Conservation (phyloP, 2,329 filamentous ascomycete species). For the Epicoccum nigrum region DNA sequence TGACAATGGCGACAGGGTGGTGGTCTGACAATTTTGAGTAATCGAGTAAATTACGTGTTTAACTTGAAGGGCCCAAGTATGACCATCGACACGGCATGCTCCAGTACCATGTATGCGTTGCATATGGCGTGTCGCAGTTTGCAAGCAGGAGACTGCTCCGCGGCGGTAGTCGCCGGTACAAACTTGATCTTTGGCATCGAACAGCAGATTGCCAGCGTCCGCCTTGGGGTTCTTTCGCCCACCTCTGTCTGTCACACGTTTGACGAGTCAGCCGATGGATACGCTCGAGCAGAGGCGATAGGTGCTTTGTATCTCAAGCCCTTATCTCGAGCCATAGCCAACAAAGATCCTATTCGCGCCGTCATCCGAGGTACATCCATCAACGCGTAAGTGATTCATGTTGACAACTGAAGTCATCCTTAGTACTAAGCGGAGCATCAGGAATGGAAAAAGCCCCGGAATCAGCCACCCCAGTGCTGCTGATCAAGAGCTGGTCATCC, state of each 20-base stretch:
- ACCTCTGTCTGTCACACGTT: slow-evolving; percentile 20
- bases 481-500: too few relatives aligned
- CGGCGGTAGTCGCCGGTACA: not conserved
- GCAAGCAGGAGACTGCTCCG: not conserved
- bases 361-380: too few relatives aligned
- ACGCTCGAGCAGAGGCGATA: slow-evolving; percentile 67
- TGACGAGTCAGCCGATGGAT: slow-evolving; percentile 65
- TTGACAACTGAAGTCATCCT: too few relatives aligned
- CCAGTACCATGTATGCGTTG: slow-evolving; percentile 27
- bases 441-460: too few relatives aligned
- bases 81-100: slow-evolving; percentile 49
- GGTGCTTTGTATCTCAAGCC: slow-evolving; percentile 35
- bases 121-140: slow-evolving; percentile 27
- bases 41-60: slow-evolving; percentile 46
- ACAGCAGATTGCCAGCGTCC: not conserved
- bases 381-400: too few relatives aligned
- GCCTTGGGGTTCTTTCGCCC: not conserved
- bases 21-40: slow-evolving; percentile 11
- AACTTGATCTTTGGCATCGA: not conserved
- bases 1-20: not conserved
- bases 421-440: too few relatives aligned
- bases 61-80: slow-evolving; percentile 43
- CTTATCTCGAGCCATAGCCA: not conserved
- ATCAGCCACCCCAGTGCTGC: too few relatives aligned
- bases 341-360: too few relatives aligned